Percentiles rank a stretch among this genome's conserved stretches.
phyloP scores from a whole-genome alignment of 1,284 basidiomycete species.

The Phellopilus nigrolimitatus region DNA sequence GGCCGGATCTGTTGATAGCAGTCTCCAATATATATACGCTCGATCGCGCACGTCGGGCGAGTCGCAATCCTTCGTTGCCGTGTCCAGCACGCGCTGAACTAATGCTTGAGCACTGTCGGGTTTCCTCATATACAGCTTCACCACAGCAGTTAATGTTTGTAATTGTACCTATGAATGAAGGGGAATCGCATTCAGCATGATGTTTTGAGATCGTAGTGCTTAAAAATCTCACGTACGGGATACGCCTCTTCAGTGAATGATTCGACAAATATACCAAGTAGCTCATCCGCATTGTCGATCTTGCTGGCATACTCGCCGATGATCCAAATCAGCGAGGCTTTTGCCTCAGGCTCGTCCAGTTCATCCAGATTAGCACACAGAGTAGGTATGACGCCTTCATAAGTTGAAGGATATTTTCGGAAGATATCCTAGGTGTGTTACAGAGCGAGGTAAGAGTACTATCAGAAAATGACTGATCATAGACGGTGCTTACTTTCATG shows the following conservation, averaged over 20 bases:
- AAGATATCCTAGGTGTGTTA: slow-evolving; percentile 79
- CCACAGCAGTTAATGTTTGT: slow-evolving; percentile 92
- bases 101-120: slow-evolving; percentile 89
- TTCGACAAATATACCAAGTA: slow-evolving; percentile 87
- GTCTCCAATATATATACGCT: slow-evolving; percentile 95
- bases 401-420: slow-evolving; percentile 95
- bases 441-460: too few relatives aligned
- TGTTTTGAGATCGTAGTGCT: not conserved
- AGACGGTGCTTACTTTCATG: slow-evolving; percentile 70
- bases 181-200: slow-evolving; percentile 1
- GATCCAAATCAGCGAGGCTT: slow-evolving; percentile 98
- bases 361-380: slow-evolving; percentile 95
- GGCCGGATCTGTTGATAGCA: slow-evolving; percentile 88
- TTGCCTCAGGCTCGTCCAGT: slow-evolving; percentile 96
- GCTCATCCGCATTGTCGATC: slow-evolving; percentile 94
- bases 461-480: not conserved
- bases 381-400: slow-evolving; percentile 95
- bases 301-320: slow-evolving; percentile 97
- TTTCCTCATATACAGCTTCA: slow-evolving; percentile 94
- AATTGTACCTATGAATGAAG: slow-evolving; percentile 73
- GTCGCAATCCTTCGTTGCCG: slow-evolving; percentile 95
- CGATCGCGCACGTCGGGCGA: slow-evolving; percentile 96
- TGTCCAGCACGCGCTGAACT: slow-evolving; percentile 86
- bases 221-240: slow-evolving; percentile 48
- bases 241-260: slow-evolving; percentile 93